phyloP scores from a whole-genome alignment of 306 rosid genomes.

The Macrotyloma uniflorum region DNA sequence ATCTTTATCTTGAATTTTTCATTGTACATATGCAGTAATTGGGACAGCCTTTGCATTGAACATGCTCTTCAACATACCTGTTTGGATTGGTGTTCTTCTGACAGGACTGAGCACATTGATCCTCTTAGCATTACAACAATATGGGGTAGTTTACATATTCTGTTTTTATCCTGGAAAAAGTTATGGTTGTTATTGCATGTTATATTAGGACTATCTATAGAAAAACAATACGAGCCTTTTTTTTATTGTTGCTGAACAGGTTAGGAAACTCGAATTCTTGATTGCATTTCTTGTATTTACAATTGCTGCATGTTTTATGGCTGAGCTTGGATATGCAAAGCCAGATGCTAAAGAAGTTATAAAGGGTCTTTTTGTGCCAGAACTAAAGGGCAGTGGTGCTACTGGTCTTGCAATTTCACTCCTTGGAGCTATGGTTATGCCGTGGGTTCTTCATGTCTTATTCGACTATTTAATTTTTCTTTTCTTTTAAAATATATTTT shows the following conservation, averaged over 20 bases:
- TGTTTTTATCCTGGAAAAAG: neutral
- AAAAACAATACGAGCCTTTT: conserved; percentile 1
- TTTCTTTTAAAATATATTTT: conserved; percentile 6
- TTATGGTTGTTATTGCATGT: conserved; percentile 14
- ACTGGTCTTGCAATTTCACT: conserved; percentile 98
- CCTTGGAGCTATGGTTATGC: conserved; percentile 99
- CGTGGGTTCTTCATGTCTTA: conserved; percentile 61
- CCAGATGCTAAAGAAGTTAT: conserved; percentile 75
- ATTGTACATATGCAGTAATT: conserved; percentile 45
- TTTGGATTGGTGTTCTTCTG: conserved; percentile 60
- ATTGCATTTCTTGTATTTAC: conserved; percentile 86
- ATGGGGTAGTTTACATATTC: conserved; percentile 75
- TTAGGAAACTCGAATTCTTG: conserved; percentile 93
- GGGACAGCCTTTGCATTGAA: conserved; percentile 64
- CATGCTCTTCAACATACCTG: conserved; percentile 56
- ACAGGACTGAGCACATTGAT: conserved; percentile 62
- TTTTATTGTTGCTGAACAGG: conserved; percentile 55
- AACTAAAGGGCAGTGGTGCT: conserved; percentile 89
- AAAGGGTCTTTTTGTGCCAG: conserved; percentile 81
- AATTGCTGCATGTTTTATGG: conserved; percentile 88
- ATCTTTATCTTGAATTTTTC: conserved; percentile 37
- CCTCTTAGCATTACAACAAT: conserved; percentile 78
- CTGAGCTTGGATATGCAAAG: conserved; percentile 89
- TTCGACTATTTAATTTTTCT: neutral
- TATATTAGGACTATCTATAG: neutral